Conservation (phyloP, 768 basidiomycete species). For the Boletus rufocinnamomeus region DNA sequence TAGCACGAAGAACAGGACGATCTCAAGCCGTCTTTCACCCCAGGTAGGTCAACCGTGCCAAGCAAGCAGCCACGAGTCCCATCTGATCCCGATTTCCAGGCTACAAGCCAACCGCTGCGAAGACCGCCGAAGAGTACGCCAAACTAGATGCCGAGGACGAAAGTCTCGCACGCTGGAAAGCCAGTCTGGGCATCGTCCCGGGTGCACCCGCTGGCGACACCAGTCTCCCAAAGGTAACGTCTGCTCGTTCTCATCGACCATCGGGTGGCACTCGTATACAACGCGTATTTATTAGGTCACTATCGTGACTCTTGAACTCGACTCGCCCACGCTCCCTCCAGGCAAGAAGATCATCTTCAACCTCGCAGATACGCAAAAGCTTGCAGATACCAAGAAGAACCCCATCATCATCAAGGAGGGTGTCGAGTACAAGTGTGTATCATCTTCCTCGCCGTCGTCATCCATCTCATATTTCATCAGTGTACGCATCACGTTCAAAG, state of each 20-base stretch:
- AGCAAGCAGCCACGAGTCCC: conserved; percentile 6
- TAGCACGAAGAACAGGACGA: conserved; percentile 71
- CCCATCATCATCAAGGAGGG: conserved; percentile 82
- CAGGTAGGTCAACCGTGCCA: conserved; percentile 46
- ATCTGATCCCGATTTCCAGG: conserved; percentile 46
- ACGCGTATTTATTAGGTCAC: conserved; percentile 51
- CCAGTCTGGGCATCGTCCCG: conserved; percentile 80
- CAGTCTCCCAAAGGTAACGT: conserved; percentile 67
- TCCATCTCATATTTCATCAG: conserved; percentile 38
- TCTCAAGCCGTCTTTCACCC: conserved; percentile 64
- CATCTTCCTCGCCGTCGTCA: neutral
- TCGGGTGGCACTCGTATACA: conserved; percentile 26
- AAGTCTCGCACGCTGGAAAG: conserved; percentile 94
- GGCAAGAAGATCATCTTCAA: conserved; percentile 69
- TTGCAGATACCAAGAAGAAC: conserved; percentile 70
- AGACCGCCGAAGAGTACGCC: conserved; percentile 80
- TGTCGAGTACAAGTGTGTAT: conserved; percentile 78
- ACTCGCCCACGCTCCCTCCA: conserved; percentile 65
- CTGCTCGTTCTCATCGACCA: neutral
- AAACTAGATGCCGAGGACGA: conserved; percentile 88
- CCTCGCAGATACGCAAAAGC: conserved; percentile 46
- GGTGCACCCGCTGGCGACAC: conserved; percentile 42
- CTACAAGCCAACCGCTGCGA: conserved; percentile 70
- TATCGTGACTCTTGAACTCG: conserved; percentile 75
- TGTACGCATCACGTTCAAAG: conserved; percentile 79